Base-by-base conservation (phyloP, 805 yeast genomes). In the Ogataea kodamae region DNA sequence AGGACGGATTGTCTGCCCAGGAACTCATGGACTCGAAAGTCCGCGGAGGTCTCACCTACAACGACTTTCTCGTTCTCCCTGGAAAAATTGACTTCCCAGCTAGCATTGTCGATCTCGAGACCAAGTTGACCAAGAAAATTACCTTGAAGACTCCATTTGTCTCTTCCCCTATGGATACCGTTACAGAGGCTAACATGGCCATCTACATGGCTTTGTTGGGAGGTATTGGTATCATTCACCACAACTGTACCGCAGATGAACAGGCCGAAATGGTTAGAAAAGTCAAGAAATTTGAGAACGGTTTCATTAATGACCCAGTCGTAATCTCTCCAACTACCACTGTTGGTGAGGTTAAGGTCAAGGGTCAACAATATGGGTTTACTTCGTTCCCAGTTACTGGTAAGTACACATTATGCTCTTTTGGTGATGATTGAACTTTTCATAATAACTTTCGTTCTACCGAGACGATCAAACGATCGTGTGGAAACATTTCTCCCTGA, bases 361-460 rank as follows among this genome's bases (percentile, higher is more conserved):
- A 88, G 72, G 81, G 81, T 64, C 67, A 67, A 48, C 52, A 68
- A 46, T 76, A 80, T 42, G 98, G 98, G 39, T 92, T 90, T 65
- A 87, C 97, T 49, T 94, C 97, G 37, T 92, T 88, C 83, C 98
- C 98, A 50, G 96, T 92, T 62, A 92, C 98, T 66, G 96, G 97
- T 92, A 85, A 72, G 98, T 88, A 29, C 30, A 35, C 35, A 24
- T 38, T 44, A 41, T 27, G 18, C 28, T 43, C 40, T 27, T 30
- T 44, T 40, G 20, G 49, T 78, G 85, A 78, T 78, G 83, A 78
- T 71, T 57, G 57, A 57, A 45, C 48, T 55, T 50, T 52, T 42
- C 61, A n/a, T 59, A 62, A 72, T 85, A 88, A 90, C 97, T 90
- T 90, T 90, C 98, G 97, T 90, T 90, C 98, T 90, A 81, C 97